Evolutionary conservation across 306 rosid species (phyloP).

Genomic region (Argentina anserina): DNA sequence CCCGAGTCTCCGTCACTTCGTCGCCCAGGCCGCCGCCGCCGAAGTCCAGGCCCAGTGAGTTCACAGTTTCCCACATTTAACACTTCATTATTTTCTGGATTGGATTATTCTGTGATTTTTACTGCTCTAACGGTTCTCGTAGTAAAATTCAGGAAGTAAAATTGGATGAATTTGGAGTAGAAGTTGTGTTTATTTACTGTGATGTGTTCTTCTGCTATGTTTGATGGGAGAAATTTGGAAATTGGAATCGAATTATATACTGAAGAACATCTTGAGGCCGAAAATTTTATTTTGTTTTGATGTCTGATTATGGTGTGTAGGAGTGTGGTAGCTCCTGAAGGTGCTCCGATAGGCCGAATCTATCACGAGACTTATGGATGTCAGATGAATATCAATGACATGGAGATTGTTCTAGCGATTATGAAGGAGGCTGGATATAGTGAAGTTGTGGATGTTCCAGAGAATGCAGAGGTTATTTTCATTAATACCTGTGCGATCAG

Average conservation of each 20-base stretch:
- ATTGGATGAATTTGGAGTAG: neutral
- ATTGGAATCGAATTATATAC: neutral
- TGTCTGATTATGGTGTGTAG: conserved; percentile 29
- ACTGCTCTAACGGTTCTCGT: no score
- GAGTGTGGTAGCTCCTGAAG: conserved; percentile 43
- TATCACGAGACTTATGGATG: conserved; percentile 98
- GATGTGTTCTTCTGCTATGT: neutral
- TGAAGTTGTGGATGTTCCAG: conserved; percentile 72
- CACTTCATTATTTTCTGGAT: neutral
- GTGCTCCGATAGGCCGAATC: conserved; percentile 60
- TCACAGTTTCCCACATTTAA: neutral
- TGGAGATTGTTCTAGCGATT: conserved; percentile 85
- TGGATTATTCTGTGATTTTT: no score
- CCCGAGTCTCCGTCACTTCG: conserved; percentile 44
- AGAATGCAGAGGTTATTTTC: conserved; percentile 87
- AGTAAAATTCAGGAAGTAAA: no score
- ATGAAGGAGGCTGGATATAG: conserved; percentile 85
- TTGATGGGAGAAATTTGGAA: neutral
- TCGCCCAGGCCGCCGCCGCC: conserved; percentile 56
- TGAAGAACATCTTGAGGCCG: neutral
- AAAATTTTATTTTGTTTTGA: no score
- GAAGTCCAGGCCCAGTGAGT: conserved; percentile 53
- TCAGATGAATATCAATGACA: conserved; percentile 93
- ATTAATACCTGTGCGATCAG: conserved; percentile 97
- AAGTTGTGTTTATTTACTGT: neutral